Conservation (phyloP, 371 early-diverging fungal genomes). For the Amoeboaphelidium protococcarum region DNA sequence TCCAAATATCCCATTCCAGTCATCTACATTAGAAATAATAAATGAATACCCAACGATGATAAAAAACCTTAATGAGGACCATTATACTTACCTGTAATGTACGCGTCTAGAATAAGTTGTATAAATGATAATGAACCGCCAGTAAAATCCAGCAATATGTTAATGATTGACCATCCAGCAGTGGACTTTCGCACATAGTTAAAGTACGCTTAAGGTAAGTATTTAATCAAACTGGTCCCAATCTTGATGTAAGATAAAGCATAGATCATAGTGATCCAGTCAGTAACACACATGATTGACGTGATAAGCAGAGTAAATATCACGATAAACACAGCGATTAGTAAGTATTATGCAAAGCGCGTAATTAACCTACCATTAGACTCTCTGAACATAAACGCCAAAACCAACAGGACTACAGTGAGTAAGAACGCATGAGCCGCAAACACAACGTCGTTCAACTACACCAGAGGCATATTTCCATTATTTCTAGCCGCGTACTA, state of each 20-base stretch:
- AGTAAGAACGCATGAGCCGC: conserved; percentile 48
- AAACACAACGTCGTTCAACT: conserved; percentile 67
- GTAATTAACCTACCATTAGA: background rate
- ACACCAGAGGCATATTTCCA: conserved; percentile 36
- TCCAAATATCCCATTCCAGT: background rate
- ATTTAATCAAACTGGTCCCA: background rate
- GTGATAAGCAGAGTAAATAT: background rate
- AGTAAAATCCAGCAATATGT: conserved; percentile 63
- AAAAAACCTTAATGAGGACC: too few species aligned
- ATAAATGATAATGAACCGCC: conserved; percentile 54
- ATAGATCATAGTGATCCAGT: background rate
- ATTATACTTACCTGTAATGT: conserved; percentile 30
- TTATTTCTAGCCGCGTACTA: conserved; percentile 35
- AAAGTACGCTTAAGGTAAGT: conserved; percentile 13
- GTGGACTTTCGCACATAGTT: conserved; percentile 54
- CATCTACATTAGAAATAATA: conserved; percentile 12
- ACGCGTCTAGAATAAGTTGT: conserved; percentile 55
- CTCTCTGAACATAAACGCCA: background rate
- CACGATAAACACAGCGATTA: background rate
- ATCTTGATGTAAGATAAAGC: background rate
- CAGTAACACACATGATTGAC: background rate
- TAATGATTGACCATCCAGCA: conserved; percentile 71
- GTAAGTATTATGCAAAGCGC: conserved; percentile 7
- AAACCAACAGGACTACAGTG: background rate
- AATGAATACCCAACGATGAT: too few species aligned